These are phyloP conservation scores for Inga oerstediana DNA, from an alignment of 306 rosid species.

Conservation along the genomic window DNA sequence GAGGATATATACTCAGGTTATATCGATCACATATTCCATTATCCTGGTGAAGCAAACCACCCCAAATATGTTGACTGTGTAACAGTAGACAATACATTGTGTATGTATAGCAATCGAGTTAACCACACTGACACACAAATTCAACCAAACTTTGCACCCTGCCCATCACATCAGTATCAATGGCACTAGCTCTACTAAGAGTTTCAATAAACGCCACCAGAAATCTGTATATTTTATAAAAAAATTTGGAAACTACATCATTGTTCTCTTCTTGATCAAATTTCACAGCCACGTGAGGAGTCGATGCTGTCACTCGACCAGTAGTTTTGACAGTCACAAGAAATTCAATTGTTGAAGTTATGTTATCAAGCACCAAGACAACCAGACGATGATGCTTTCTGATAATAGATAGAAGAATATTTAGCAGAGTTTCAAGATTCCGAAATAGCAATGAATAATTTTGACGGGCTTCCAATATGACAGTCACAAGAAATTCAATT, in stretches of 20 bases:
- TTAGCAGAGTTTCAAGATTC: conserved; percentile 38
- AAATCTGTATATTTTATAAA: conserved; percentile 48
- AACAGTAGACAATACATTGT: conserved; percentile 50
- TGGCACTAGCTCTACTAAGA: conserved; percentile 40
- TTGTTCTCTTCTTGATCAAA: conserved; percentile 30
- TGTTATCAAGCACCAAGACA: conserved; percentile 46
- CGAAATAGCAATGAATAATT: conserved; percentile 35
- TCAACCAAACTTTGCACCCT: conserved; percentile 53
- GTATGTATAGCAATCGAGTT: conserved; percentile 44
- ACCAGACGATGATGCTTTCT: conserved; percentile 43
- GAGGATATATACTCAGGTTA: conserved; percentile 21
- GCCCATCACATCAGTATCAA: conserved; percentile 33
- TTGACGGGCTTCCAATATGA: conserved; percentile 34
- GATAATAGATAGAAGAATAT: conserved; percentile 46
- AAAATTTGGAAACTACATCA: conserved; percentile 34
- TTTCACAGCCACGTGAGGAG: conserved; percentile 1
- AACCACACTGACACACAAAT: conserved; percentile 48
- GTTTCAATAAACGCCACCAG: conserved; percentile 45
- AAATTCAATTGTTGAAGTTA: conserved; percentile 33
- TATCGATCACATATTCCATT: conserved; percentile 8
- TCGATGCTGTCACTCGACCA: conserved; percentile 9
- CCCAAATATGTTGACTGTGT: conserved; percentile 49
- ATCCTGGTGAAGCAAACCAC: conserved; percentile 37
- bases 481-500: conserved; percentile 35
- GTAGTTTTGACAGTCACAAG: conserved; percentile 32